Percentiles rank a stretch among this genome's conserved stretches.
Conservation (phyloP, 2,329 filamentous ascomycete genomes). For the Keithomyces neogunnii region DNA sequence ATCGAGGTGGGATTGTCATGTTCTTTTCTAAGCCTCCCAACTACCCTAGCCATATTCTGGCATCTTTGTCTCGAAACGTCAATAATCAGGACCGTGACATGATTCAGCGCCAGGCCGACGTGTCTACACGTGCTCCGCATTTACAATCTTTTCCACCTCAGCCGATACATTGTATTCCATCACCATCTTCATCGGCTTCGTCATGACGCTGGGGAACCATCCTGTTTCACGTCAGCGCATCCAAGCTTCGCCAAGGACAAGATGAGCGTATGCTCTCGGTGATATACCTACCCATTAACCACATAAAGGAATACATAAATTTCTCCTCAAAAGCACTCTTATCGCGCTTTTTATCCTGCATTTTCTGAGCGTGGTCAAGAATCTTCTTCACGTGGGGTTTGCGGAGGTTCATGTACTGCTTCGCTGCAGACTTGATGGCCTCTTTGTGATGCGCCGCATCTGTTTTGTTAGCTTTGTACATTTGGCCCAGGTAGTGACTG, state of each 20-base stretch:
- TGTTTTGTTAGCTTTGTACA: neutral
- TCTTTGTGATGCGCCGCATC: conserved; percentile 4
- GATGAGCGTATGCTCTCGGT: neutral
- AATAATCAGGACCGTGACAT: too few relatives aligned
- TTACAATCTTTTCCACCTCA: conserved; percentile 5
- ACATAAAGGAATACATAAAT: conserved; percentile 12
- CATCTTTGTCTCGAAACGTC: too few relatives aligned
- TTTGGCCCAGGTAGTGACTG: conserved; percentile 7
- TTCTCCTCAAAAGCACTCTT: conserved; percentile 11
- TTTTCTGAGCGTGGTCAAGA: conserved; percentile 7
- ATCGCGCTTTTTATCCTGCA: conserved; percentile 11
- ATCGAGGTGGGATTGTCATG: too few relatives aligned
- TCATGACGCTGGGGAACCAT: conserved; percentile 9
- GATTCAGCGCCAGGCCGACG: too few relatives aligned
- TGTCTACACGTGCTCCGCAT: neutral
- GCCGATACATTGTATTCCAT: conserved; percentile 12
- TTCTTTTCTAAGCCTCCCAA: too few relatives aligned
- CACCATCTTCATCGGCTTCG: conserved; percentile 4
- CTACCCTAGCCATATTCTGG: too few relatives aligned
- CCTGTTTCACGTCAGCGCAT: conserved; percentile 4
- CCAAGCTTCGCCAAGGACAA: neutral
- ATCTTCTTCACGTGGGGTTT: conserved; percentile 12
- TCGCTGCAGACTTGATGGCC: conserved; percentile 9
- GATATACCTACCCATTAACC: conserved; percentile 9
- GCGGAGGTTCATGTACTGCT: conserved; percentile 12